Evolutionary conservation across 257 asterid genomes (phyloP).

Genomic region (Nicotiana tomentosiformis): DNA sequence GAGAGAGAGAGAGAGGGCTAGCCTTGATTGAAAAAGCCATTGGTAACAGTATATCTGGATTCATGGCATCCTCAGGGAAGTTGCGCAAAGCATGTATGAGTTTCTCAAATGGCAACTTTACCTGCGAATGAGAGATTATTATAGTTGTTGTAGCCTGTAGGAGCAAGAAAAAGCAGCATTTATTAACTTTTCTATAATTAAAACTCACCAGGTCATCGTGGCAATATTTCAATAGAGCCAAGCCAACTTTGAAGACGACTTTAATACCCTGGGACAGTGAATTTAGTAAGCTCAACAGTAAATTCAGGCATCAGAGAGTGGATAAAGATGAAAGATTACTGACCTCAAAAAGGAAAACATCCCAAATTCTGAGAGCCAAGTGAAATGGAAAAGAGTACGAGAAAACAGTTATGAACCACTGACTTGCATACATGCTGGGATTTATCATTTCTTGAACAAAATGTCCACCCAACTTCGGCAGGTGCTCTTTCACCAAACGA

Average conservation of each 20-base stretch:
- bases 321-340: conserved; percentile 18
- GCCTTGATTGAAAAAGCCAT: conserved; percentile 93
- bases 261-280: conserved; percentile 59
- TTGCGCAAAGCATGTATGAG: conserved; percentile 80
- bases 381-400: conserved; percentile 95
- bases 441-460: conserved; percentile 84
- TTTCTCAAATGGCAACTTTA: conserved; percentile 87
- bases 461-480: conserved; percentile 91
- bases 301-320: conserved; percentile 10
- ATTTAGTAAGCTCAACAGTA: conserved; percentile 12
- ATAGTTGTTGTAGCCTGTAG: neutral
- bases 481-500: conserved; percentile 49
- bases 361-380: conserved; percentile 97
- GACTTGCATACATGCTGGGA: conserved; percentile 99
- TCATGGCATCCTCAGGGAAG: conserved; percentile 93
- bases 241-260: conserved; percentile 86
- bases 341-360: conserved; percentile 94
- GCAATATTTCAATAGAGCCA: conserved; percentile 89
- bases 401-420: conserved; percentile 98
- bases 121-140: conserved; percentile 33
- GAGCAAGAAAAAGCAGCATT: neutral
- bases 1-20: conserved; percentile 1
- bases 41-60: conserved; percentile 80
- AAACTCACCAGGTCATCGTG: conserved; percentile 78
- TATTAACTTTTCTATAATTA: conserved; percentile 3